phyloP scores from a whole-genome alignment of 495 filamentous ascomycete species.

The Astrothelium macrocarpum region DNA sequence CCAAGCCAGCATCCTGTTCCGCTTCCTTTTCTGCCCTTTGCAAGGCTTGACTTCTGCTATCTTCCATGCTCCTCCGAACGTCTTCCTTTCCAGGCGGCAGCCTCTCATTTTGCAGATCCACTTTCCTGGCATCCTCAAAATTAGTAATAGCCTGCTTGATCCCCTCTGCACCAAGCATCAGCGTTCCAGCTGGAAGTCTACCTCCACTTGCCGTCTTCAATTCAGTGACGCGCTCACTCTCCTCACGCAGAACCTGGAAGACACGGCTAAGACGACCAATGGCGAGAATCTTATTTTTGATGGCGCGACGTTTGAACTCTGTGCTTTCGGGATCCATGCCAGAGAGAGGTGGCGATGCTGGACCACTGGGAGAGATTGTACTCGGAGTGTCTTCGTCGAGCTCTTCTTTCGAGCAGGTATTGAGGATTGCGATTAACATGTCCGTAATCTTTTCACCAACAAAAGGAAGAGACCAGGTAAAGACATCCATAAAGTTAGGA shows the following conservation, averaged over 20 bases:
- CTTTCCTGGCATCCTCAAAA: conserved; percentile 96
- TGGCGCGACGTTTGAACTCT: conserved; percentile 86
- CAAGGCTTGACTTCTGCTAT: conserved; percentile 69
- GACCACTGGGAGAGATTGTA: conserved; percentile 49
- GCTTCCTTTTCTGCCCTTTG: conserved; percentile 77
- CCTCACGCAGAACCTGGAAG: conserved; percentile 96
- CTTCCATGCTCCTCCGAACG: conserved; percentile 66
- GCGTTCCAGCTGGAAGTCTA: conserved; percentile 83
- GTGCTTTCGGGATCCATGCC: conserved; percentile 67
- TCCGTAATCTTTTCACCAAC: conserved; percentile 99
- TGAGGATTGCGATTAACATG: conserved; percentile 97
- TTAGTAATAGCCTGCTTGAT: conserved; percentile 98
- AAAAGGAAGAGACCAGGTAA: conserved; percentile 97
- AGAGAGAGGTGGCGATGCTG: conserved; percentile 56
- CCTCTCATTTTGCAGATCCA: conserved; percentile 93
- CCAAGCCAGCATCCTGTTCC: conserved; percentile 79
- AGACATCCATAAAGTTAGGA: conserved; percentile 98
- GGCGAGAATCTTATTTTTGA: conserved; percentile 99
- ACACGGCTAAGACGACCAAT: conserved; percentile 95
- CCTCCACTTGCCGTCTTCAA: conserved; percentile 94
- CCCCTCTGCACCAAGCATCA: conserved; percentile 95
- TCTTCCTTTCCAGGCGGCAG: conserved; percentile 89
- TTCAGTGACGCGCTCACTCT: conserved; percentile 92
- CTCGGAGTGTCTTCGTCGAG: conserved; percentile 68
- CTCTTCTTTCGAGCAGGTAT: conserved; percentile 96